Evolutionary conservation across 176 grass and related monocot species (phyloP).

Genomic region (Avena insularis): DNA sequence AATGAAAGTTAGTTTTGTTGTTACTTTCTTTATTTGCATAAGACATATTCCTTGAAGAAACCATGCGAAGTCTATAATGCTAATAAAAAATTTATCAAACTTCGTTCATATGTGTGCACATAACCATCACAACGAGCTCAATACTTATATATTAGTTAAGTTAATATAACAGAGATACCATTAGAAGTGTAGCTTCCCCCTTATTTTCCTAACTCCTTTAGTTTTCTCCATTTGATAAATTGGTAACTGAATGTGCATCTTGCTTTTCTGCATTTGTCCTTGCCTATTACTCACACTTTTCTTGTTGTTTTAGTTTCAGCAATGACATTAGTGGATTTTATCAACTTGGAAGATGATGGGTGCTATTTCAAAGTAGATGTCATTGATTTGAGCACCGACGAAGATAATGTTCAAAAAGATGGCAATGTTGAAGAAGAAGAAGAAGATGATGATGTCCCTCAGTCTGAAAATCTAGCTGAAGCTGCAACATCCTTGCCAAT

Average conservation of each 20-base stretch:
- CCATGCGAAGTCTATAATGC: neutral
- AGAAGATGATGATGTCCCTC: neutral
- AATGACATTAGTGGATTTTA: constrained; percentile 5
- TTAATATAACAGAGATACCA: neutral
- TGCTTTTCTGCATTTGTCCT: neutral
- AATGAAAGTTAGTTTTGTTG: constrained; percentile 2
- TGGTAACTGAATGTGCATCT: neutral
- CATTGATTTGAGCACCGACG: neutral
- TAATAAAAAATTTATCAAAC: neutral
- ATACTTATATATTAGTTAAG: neutral
- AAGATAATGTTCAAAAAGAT: neutral
- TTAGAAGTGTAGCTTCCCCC: neutral
- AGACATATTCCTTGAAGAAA: constrained; percentile 10
- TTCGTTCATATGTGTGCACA: constrained; percentile 1
- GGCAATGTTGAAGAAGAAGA: constrained; percentile 1
- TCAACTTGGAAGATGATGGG: neutral
- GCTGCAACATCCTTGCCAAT: neutral
- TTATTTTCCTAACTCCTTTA: neutral
- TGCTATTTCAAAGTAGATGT: neutral
- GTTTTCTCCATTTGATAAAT: neutral
- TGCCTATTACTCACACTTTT: neutral
- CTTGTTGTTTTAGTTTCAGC: neutral
- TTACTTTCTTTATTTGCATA: constrained; percentile 7
- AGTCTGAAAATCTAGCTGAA: neutral
- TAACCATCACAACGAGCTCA: neutral